These are phyloP conservation scores for Linderniella brevidens DNA, from an alignment of 257 asterid genomes.

Conservation along the genomic window DNA sequence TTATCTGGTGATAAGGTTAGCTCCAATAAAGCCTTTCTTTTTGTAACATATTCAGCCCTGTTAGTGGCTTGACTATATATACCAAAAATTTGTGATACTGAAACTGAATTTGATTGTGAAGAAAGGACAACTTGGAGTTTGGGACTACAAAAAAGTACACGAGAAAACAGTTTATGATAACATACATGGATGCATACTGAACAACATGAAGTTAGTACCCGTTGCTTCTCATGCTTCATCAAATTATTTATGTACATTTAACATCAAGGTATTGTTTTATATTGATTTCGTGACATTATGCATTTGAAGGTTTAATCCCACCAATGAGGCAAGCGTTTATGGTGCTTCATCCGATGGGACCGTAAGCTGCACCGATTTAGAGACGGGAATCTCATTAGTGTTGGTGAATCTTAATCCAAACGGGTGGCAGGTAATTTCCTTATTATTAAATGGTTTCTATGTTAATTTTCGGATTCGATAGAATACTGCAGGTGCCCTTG, in stretches of 20 bases:
- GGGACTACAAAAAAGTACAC: constrained; percentile 78
- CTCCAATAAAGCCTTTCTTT: constrained; percentile 4
- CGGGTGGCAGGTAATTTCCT: constrained; percentile 74
- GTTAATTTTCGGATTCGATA: no score
- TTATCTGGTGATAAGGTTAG: constrained; percentile 92
- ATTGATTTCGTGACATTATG: background rate
- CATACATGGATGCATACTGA: constrained; percentile 70
- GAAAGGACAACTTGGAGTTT: constrained; percentile 99
- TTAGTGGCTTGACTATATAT: background rate
- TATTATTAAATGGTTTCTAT: background rate
- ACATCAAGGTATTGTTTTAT: constrained; percentile 5
- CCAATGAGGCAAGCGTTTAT: constrained; percentile 68
- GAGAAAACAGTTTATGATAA: constrained; percentile 73
- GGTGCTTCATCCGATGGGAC: constrained; percentile 96
- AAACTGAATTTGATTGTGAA: constrained; percentile 11
- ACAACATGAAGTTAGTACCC: constrained; percentile 77
- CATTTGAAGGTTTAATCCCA: constrained; percentile 41
- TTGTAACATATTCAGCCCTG: background rate
- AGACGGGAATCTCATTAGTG: constrained; percentile 65
- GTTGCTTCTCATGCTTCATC: constrained; percentile 2
- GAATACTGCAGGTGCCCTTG: background rate
- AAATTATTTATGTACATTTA: constrained; percentile 4
- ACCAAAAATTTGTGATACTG: background rate
- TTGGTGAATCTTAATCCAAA: constrained; percentile 81
- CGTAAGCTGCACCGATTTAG: constrained; percentile 72